Evolutionary conservation across 768 basidiomycete species (phyloP).

Genomic region (Suillus paluster): DNA sequence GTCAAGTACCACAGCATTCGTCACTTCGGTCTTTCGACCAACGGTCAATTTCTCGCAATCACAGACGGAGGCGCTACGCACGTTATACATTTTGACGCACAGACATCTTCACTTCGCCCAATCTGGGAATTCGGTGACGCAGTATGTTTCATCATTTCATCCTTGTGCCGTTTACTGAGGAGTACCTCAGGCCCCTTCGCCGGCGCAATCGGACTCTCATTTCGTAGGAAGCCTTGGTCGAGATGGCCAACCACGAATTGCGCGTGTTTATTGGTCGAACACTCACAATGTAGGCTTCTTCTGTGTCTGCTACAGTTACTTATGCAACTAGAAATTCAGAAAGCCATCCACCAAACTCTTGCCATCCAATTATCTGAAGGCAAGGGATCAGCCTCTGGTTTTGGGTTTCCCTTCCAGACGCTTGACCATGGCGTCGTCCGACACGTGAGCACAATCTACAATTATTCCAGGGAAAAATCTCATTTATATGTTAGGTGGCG

Average conservation of each 20-base stretch:
- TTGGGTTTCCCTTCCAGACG: constrained; percentile 69
- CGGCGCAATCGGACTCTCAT: constrained; percentile 48
- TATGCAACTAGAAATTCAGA: constrained; percentile 39
- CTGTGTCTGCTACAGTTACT: constrained; percentile 5
- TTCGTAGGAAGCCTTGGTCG: constrained; percentile 62
- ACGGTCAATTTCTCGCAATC: constrained; percentile 66
- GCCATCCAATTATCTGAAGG: constrained; percentile 51
- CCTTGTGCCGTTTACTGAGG: constrained; percentile 10
- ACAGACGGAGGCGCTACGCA: constrained; percentile 58
- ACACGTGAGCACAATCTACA: constrained; percentile 50
- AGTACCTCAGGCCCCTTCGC: constrained; percentile 43
- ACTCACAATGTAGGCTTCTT: constrained; percentile 48
- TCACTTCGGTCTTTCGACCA: constrained; percentile 60
- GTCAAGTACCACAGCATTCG: constrained; percentile 54
- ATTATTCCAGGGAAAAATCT: constrained; percentile 5
- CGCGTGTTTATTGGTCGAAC: constrained; percentile 72
- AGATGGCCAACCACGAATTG: constrained; percentile 56
- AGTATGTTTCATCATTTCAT: constrained; percentile 39
- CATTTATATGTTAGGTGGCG: constrained; percentile 44
- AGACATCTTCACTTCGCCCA: constrained; percentile 40
- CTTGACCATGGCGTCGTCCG: constrained; percentile 65
- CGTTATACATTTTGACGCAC: constrained; percentile 55
- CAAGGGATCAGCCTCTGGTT: constrained; percentile 52
- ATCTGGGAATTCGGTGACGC: constrained; percentile 62
- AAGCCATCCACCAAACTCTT: constrained; percentile 56